These are phyloP conservation scores for Cornus controversa DNA, from an alignment of 148 eudicot genomes.

Conservation along the genomic window DNA sequence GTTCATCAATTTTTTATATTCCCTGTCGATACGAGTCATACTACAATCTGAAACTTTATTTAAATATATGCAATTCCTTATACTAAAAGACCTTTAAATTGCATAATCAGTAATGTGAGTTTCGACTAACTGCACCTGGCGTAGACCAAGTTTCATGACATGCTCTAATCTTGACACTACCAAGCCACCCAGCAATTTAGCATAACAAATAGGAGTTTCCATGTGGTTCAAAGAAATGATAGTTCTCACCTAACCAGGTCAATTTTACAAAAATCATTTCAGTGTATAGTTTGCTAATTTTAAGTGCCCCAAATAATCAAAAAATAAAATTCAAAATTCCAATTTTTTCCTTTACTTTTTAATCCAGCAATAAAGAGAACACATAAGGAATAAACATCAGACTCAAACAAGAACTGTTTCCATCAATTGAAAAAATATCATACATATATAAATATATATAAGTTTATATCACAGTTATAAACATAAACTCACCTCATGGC, in stretches of 20 bases:
- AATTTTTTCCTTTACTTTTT: too few relatives aligned
- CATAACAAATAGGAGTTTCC: background rate
- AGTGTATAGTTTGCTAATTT: too few relatives aligned
- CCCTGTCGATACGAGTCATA: too few relatives aligned
- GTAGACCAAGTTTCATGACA: background rate
- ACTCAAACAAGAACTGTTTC: background rate
- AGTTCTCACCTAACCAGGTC: too few relatives aligned
- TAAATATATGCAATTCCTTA: too few relatives aligned
- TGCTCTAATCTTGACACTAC: background rate
- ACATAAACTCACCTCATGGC: slow-evolving; percentile 61
- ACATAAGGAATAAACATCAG: background rate
- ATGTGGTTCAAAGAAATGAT: background rate
- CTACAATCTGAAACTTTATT: background rate
- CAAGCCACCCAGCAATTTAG: background rate
- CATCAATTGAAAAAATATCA: background rate
- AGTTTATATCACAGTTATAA: background rate
- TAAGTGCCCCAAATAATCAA: background rate
- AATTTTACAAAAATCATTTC: too few relatives aligned
- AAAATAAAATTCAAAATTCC: background rate
- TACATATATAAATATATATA: too few relatives aligned
- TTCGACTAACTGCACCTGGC: background rate
- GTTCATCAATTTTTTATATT: too few relatives aligned
- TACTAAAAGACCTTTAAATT: too few relatives aligned
- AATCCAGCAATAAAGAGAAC: background rate
- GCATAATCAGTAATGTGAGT: background rate